These are phyloP conservation scores for Fusarium proliferatum DNA, from an alignment of 2,329 filamentous ascomycete genomes.

Conservation along the genomic window DNA sequence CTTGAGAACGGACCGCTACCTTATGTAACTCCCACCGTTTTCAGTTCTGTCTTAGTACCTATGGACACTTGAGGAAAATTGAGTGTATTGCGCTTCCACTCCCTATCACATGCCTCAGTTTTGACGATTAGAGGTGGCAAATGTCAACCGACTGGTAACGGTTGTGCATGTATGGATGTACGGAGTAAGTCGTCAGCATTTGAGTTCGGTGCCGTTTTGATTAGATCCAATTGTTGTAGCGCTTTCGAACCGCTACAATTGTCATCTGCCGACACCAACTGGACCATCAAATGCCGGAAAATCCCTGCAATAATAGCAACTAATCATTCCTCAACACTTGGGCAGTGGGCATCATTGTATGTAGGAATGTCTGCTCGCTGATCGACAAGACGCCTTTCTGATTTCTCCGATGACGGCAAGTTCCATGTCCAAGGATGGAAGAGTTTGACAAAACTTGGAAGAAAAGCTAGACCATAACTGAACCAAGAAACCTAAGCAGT, in stretches of 20 bases:
- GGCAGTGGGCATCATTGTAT: background rate
- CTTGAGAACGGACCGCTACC: constrained; percentile 6
- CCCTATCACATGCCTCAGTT: constrained; percentile 24
- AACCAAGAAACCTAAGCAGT: background rate
- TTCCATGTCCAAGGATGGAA: background rate
- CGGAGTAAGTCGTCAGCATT: constrained; percentile 3
- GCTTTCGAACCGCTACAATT: background rate
- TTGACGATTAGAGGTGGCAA: constrained; percentile 22
- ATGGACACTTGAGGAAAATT: constrained; percentile 8
- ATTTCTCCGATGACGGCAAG: background rate
- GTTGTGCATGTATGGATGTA: background rate
- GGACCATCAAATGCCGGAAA: constrained; percentile 13
- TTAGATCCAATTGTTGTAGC: background rate
- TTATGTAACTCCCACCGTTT: constrained; percentile 1
- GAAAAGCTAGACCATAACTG: constrained; percentile 1
- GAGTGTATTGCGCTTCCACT: background rate
- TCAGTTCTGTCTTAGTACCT: constrained; percentile 22
- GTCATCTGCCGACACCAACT: constrained; percentile 18
- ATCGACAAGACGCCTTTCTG: background rate
- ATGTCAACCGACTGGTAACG: constrained; percentile 4
- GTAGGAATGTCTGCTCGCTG: background rate
- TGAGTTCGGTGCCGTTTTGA: constrained; percentile 9
- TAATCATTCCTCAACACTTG: background rate
- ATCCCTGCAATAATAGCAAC: background rate
- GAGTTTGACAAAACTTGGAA: constrained; percentile 1